These are phyloP conservation scores for Starmerella cellae DNA, from an alignment of 805 yeast species.

Conservation along the genomic window DNA sequence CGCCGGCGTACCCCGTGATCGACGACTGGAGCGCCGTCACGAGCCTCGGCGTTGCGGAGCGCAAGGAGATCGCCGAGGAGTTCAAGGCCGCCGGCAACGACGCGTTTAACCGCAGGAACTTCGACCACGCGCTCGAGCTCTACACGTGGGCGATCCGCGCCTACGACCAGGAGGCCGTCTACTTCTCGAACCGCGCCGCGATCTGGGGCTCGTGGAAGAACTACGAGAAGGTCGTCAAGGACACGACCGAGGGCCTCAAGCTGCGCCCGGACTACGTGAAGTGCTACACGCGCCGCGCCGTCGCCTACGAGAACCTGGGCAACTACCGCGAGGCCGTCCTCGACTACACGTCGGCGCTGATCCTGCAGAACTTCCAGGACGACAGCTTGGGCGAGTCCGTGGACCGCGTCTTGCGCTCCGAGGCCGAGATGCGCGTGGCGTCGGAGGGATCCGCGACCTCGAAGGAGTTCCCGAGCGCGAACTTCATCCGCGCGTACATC, in stretches of 20 bases:
- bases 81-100: constrained; percentile 85
- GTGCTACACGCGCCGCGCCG: constrained; percentile 85
- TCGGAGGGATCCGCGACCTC: constrained; percentile 36
- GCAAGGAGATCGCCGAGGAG: constrained; percentile 47
- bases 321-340: constrained; percentile 72
- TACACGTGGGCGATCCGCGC: constrained; percentile 67
- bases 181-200: constrained; percentile 91
- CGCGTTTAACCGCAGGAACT: constrained; percentile 56
- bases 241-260: constrained; percentile 72
- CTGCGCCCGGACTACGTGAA: constrained; percentile 83
- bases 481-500: constrained; percentile 74
- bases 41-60: constrained; percentile 19
- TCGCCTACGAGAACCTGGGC: constrained; percentile 74
- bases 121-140: constrained; percentile 60
- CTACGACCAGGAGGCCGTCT: constrained; percentile 65
- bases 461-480: constrained; percentile 25
- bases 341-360: constrained; percentile 79
- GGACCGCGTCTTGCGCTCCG: constrained; percentile 75
- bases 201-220: constrained; percentile 75
- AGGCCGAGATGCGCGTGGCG: constrained; percentile 52
- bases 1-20: constrained; percentile 28
- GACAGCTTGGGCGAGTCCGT: constrained; percentile 64
- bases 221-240: constrained; percentile 73
- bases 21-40: constrained; percentile 21
- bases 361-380: constrained; percentile 71